A percentile compares a stretch with the other conserved stretches of the same genome.
Evolutionary conservation across 371 early-diverging fungal genomes (phyloP).

Genomic region (Mycotypha africana): DNA sequence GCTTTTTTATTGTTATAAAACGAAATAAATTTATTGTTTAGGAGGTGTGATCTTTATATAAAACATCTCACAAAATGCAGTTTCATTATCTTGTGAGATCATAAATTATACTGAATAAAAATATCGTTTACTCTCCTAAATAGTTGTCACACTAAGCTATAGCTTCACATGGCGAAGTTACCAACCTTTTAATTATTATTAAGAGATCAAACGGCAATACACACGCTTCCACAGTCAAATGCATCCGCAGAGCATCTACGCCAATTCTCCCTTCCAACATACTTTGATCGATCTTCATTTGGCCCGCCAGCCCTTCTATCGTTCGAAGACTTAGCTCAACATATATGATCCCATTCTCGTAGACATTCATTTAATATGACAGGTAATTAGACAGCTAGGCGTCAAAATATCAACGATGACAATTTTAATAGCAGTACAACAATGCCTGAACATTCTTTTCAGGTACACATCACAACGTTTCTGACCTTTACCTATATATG

Average conservation of each 20-base stretch:
- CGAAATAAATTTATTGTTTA: too few species aligned
- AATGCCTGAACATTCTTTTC: background rate
- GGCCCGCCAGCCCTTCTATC: too few species aligned
- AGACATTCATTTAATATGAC: background rate
- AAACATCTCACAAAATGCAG: too few species aligned
- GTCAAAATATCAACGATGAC: background rate
- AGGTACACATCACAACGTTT: background rate
- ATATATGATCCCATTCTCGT: background rate
- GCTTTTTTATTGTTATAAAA: too few species aligned
- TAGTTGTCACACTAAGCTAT: background rate
- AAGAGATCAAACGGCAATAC: background rate
- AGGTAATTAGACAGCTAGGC: background rate
- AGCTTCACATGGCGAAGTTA: conserved; percentile 1
- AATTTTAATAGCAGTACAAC: background rate
- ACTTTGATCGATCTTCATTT: background rate
- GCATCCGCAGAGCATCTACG: conserved; percentile 1
- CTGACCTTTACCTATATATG: background rate
- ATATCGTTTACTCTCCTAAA: background rate
- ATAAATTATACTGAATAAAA: background rate
- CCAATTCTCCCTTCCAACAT: background rate
- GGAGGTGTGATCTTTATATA: too few species aligned
- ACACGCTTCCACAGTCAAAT: background rate
- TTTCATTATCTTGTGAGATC: too few species aligned
- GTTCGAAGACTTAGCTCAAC: background rate
- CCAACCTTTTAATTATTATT: background rate